Evolutionary conservation across 371 early-diverging fungal genomes (phyloP).

Genomic region (Lichtheimia ramosa): DNA sequence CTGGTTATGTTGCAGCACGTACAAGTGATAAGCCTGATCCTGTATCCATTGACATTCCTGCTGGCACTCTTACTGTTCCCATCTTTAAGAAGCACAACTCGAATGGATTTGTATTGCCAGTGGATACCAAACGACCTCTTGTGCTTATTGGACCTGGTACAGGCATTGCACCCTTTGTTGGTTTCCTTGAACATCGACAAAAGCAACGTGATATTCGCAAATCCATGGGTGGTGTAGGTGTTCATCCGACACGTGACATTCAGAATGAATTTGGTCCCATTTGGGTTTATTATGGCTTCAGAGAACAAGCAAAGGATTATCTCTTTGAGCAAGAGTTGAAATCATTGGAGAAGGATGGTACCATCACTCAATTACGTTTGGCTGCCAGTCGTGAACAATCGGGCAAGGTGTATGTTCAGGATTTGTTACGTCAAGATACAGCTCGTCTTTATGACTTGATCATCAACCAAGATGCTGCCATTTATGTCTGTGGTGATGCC

Average conservation of each 20-base stretch:
- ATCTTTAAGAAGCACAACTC: constrained; percentile 60
- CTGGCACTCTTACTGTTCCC: constrained; percentile 19
- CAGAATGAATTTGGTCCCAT: constrained; percentile 38
- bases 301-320: constrained; percentile 63
- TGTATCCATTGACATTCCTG: constrained; percentile 10
- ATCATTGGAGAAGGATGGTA: constrained; percentile 45
- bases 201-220: constrained; percentile 39
- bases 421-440: constrained; percentile 58
- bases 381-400: constrained; percentile 60
- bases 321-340: constrained; percentile 65
- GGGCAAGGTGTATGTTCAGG: constrained; percentile 82
- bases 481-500: constrained; percentile 91
- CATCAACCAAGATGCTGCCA: constrained; percentile 55
- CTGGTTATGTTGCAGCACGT: constrained; percentile 40
- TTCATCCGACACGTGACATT: constrained; percentile 32
- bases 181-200: constrained; percentile 73
- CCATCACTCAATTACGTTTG: constrained; percentile 55
- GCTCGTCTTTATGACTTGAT: constrained; percentile 60
- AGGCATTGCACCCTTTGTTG: constrained; percentile 88
- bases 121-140: constrained; percentile 53
- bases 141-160: constrained; percentile 88
- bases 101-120: constrained; percentile 63
- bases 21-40: constrained; percentile 11
- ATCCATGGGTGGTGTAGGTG: constrained; percentile 41
- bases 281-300: constrained; percentile 78